These are phyloP conservation scores for Diutina sp. DNA, from an alignment of 1,139 yeast species.

Conservation along the genomic window DNA sequence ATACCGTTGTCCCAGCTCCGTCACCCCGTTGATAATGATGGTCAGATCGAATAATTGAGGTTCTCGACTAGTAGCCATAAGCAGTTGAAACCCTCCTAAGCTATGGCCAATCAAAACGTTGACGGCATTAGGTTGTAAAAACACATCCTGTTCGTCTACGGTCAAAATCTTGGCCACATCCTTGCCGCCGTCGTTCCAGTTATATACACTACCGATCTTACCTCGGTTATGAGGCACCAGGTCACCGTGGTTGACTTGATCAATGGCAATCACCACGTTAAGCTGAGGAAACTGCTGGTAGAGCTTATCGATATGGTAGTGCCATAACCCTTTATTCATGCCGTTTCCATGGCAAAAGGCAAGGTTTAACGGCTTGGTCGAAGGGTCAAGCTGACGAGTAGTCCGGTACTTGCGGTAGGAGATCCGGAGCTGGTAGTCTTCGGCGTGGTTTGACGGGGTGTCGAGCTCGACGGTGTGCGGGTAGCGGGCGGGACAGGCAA, in stretches of 20 bases:
- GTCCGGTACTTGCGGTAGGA: constrained; percentile 1
- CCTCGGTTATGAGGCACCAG: constrained; percentile 41
- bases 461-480: background rate
- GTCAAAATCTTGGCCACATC: constrained; percentile 29
- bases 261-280: constrained; percentile 33
- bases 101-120: background rate
- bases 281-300: constrained; percentile 11
- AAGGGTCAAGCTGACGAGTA: background rate
- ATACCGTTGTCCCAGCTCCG: background rate
- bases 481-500: background rate
- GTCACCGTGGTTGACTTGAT: constrained; percentile 56
- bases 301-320: constrained; percentile 34
- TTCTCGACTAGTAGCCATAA: background rate
- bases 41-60: background rate
- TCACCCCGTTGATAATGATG: background rate
- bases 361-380: constrained; percentile 24
- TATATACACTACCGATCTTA: constrained; percentile 37
- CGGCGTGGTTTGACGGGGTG: background rate
- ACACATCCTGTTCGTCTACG: background rate
- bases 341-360: constrained; percentile 63
- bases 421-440: background rate
- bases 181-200: constrained; percentile 58
- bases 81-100: background rate
- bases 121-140: background rate
- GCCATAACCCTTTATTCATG: constrained; percentile 55